Evolutionary conservation across 257 asterid species (phyloP).

Genomic region (Rauvolfia tetraphylla): DNA sequence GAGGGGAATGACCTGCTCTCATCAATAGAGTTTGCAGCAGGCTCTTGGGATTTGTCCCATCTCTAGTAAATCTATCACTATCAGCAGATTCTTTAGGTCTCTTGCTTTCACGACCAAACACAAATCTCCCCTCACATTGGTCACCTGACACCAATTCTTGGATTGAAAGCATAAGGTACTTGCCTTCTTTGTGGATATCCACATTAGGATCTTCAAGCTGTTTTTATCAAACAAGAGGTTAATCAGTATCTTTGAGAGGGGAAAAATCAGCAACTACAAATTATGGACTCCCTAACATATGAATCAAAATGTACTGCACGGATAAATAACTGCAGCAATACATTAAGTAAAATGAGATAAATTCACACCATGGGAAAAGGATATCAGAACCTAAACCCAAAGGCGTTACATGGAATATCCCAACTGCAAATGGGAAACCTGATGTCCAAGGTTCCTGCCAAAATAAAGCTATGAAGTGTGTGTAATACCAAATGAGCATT

Average conservation of each 20-base stretch:
- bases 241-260: constrained; percentile 2
- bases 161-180: constrained; percentile 85
- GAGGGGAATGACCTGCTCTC: constrained; percentile 99
- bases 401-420: neutral
- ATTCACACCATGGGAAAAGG: neutral
- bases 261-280: constrained; percentile 3
- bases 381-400: neutral
- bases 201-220: constrained; percentile 79
- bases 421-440: neutral
- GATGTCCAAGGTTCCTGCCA: neutral
- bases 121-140: constrained; percentile 91
- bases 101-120: constrained; percentile 89
- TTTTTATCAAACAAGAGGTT: constrained; percentile 9
- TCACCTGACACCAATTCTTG: constrained; percentile 89
- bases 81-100: constrained; percentile 44
- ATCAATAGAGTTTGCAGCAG: constrained; percentile 85
- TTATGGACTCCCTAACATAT: neutral
- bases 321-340: neutral
- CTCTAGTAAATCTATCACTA: constrained; percentile 68
- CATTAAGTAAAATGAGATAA: neutral
- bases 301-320: neutral
- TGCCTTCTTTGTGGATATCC: constrained; percentile 93
- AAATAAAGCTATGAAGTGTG: neutral
- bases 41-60: constrained; percentile 91
- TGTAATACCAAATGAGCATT: neutral